Evolutionary conservation across 495 filamentous ascomycete species (phyloP).

Genomic region (Lineolata rhizophorae): DNA sequence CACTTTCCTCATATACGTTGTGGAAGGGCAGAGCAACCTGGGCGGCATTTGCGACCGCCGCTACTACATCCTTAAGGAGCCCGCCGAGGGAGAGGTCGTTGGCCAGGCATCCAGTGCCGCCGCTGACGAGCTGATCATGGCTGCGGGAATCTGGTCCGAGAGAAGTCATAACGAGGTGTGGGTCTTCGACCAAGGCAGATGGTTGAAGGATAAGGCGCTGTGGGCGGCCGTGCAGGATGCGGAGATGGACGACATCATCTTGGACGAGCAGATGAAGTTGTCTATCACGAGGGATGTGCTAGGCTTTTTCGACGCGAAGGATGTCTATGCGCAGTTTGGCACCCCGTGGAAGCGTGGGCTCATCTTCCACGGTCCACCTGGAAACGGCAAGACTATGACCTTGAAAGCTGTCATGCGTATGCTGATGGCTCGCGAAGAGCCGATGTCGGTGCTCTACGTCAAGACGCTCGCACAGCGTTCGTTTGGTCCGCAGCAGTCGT

Average conservation of each 20-base stretch:
- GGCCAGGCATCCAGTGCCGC: not conserved
- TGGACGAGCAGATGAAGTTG: slow-evolving; percentile 39
- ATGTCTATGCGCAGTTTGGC: slow-evolving; percentile 30
- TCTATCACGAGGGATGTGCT: slow-evolving; percentile 33
- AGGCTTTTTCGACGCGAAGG: slow-evolving; percentile 32
- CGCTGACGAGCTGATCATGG: not conserved
- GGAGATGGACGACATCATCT: slow-evolving; percentile 41
- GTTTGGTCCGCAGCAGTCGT: slow-evolving; percentile 15
- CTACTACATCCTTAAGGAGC: not conserved
- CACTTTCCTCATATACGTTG: not conserved
- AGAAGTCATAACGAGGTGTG: slow-evolving; percentile 35
- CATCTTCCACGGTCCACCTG: slow-evolving; percentile 36
- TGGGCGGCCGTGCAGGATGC: slow-evolving; percentile 31
- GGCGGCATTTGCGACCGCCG: not conserved
- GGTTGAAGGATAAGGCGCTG: slow-evolving; percentile 36
- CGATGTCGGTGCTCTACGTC: slow-evolving; percentile 21
- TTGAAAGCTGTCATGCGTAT: slow-evolving; percentile 21
- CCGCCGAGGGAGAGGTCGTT: not conserved
- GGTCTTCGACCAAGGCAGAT: slow-evolving; percentile 37
- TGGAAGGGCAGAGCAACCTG: not conserved
- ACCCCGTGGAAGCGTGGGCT: slow-evolving; percentile 42
- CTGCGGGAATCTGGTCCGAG: not conserved
- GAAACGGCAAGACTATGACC: slow-evolving; percentile 19
- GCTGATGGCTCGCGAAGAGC: slow-evolving; percentile 14
- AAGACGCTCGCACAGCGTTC: slow-evolving; percentile 12